phyloP scores from a whole-genome alignment of 495 filamentous ascomycete genomes.

The Jackrogersella minutella region DNA sequence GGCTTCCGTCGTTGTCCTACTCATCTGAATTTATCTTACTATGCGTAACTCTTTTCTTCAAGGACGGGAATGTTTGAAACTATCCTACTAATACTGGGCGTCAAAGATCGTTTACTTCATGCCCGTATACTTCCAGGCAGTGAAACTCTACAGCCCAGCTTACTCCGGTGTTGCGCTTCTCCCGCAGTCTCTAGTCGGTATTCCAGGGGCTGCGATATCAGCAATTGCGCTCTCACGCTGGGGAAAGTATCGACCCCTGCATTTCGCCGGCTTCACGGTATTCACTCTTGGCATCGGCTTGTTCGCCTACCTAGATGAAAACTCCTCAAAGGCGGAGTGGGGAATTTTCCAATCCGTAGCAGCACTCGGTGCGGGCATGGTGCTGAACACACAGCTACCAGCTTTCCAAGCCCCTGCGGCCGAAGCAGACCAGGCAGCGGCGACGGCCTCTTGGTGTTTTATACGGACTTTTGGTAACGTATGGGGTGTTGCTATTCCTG shows the following conservation, averaged over 20 bases:
- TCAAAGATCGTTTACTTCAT: slow-evolving; percentile 50
- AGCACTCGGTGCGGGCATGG: slow-evolving; percentile 44
- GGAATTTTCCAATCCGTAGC: slow-evolving; percentile 30
- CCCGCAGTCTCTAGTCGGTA: slow-evolving; percentile 42
- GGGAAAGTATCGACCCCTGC: slow-evolving; percentile 41
- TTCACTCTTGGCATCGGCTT: slow-evolving; percentile 2
- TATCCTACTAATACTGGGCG: background rate
- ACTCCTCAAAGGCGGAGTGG: slow-evolving; percentile 43
- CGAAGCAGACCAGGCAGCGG: slow-evolving; percentile 49
- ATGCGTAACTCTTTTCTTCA: background rate
- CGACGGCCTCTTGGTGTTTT: slow-evolving; percentile 55
- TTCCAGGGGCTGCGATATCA: slow-evolving; percentile 43
- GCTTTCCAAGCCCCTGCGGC: slow-evolving; percentile 47
- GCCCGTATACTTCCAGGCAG: slow-evolving; percentile 58
- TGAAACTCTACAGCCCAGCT: slow-evolving; percentile 35
- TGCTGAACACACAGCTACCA: slow-evolving; percentile 45
- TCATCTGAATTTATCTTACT: too few species aligned
- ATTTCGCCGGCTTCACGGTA: background rate
- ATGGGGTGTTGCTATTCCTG: slow-evolving; percentile 60
- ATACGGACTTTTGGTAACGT: slow-evolving; percentile 55
- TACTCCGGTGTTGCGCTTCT: slow-evolving; percentile 50
- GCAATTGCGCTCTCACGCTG: slow-evolving; percentile 47
- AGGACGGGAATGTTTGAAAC: background rate
- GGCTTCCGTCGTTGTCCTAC: background rate
- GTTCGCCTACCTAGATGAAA: slow-evolving; percentile 8